Base-by-base conservation (phyloP, 148 eudicot genomes). In the Camellia japonica region DNA sequence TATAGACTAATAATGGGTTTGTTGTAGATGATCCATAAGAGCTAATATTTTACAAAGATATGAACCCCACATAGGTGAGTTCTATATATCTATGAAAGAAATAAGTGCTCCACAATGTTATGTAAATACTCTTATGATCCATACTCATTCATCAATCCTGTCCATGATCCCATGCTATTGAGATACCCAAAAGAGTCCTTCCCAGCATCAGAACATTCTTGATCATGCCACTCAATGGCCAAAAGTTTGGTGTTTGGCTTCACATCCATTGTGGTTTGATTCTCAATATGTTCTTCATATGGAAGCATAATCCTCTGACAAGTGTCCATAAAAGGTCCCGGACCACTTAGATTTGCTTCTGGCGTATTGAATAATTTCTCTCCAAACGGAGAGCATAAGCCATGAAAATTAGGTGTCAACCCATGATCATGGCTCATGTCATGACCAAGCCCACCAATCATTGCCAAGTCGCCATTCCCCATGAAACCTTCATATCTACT, bases 211-310 rank as follows among this genome's bases (percentile, higher is more conserved):
- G 81, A 67, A 80, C 86, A 83, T 47, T 83, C 87, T 62, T 89
- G 92, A 73, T 94, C 94, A 78, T 90, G 91, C 94, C 97, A 91
- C 83, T 93, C 92, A 73, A 91, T 91, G 47, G 93, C 84, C 88
- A 91, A 83, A 69, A 91, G 84, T 87, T 88, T 92, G n/a, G 95
- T 84, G 80, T 82, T 89, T 65, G 98, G 98, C 80, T 94, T 94
- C n/a, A 90, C 87, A 82, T 94, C 98, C 51, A 83, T 10, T 6
- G 82, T 68, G 56, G 54, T 81, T 13, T 75, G 76, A 74, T 69
- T 52, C 23, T 42, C 76, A 30, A 30, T 1, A 69, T 86, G 43
- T 44, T 52, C 73, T 69, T 69, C 84, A 47, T 82, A 82, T 41
- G 88, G 92, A 46, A 83, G 78, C 87, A 83, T 87, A 10, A 86